Percentiles rank a stretch among this genome's conserved stretches.
phyloP scores from a whole-genome alignment of 257 asterid species.

The Dorcoceras hygrometricum region DNA sequence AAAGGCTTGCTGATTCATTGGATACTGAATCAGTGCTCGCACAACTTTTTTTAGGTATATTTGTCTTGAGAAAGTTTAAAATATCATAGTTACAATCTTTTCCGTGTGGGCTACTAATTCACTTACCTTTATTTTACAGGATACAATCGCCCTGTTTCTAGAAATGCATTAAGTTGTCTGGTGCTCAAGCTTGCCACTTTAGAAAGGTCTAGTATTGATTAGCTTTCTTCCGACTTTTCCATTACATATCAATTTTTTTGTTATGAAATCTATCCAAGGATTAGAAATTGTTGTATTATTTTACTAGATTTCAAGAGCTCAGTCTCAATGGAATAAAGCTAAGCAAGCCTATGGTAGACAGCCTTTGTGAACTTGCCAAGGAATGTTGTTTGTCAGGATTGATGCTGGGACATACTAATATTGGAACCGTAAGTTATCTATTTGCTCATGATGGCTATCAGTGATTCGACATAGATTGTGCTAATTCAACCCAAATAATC shows the following conservation, averaged over 20 bases:
- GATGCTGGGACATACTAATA: slow-evolving; percentile 68
- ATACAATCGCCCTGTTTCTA: slow-evolving; percentile 64
- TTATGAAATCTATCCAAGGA: slow-evolving; percentile 5
- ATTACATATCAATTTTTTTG: slow-evolving; percentile 21
- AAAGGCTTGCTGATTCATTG: slow-evolving; percentile 80
- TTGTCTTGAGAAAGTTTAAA: slow-evolving; percentile 6
- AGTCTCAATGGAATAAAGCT: slow-evolving; percentile 74
- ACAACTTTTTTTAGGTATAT: slow-evolving; percentile 70
- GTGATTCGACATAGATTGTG: slow-evolving; percentile 2
- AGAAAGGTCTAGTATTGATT: slow-evolving; percentile 40
- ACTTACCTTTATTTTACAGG: slow-evolving; percentile 46
- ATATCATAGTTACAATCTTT: slow-evolving; percentile 20
- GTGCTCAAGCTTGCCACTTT: slow-evolving; percentile 61
- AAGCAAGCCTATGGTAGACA: slow-evolving; percentile 66
- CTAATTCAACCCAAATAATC: slow-evolving; percentile 5
- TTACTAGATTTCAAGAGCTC: slow-evolving; percentile 80
- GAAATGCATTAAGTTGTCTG: slow-evolving; percentile 56
- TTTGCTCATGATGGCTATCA: slow-evolving; percentile 16
- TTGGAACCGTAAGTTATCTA: slow-evolving; percentile 66
- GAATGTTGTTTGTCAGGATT: slow-evolving; percentile 69
- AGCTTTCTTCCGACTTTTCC: slow-evolving; percentile 9
- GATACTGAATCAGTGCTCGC: slow-evolving; percentile 64
- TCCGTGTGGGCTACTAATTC: slow-evolving; percentile 7
- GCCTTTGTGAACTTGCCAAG: slow-evolving; percentile 70
- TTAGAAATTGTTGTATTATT: slow-evolving; percentile 17